Base-by-base conservation (phyloP, 2,329 filamentous ascomycete species). In the Helotiales sp. region DNA sequence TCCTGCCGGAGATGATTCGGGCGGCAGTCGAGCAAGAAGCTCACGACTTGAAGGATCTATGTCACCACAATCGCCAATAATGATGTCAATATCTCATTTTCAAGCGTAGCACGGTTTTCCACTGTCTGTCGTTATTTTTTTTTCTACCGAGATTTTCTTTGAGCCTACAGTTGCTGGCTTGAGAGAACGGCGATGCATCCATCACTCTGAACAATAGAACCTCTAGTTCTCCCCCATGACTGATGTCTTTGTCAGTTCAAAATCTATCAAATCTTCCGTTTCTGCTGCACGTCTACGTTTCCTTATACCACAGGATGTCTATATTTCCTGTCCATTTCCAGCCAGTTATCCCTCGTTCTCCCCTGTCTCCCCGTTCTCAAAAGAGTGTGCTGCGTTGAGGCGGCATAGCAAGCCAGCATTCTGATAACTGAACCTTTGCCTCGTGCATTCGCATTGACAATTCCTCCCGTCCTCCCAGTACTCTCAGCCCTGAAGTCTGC, bases 221-320 rank as follows among this genome's bases (percentile, higher is more conserved):
- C 28, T 55, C n/a, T 11, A 7, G 28, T 11, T 57, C 20, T 24
- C 11, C 7, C 30, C 20, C 20, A 57, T 57, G 54, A 40, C 54
- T 37, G 54, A 57, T 40, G 32, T 15, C 54, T 57, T 57, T 40
- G 30, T 57, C 22, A 57, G 54, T 6, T 34, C 30, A n/a, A 22
- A 34, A 2, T 57, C 30, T 6, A 34, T 17, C 10, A 57, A 40
- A 37, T 40, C 10, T 24, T 57, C 10, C 6, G 54, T 57, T 59
- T 60, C 43, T 60, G 57, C 57, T 60, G 57, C 57, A 47, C 57
- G 34, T 60, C 57, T 30, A 49, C n/a, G 24, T 52, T 50, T 17
- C 17, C 24, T 34, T 61, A 61, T 61, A 34, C 26, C 30, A 61
- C 37, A 52, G 59, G 59, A 52, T 50, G 20, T 34, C 43, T 47